Evolutionary conservation across 768 basidiomycete species (phyloP).

Genomic region (Leucocoprinus sp.): DNA sequence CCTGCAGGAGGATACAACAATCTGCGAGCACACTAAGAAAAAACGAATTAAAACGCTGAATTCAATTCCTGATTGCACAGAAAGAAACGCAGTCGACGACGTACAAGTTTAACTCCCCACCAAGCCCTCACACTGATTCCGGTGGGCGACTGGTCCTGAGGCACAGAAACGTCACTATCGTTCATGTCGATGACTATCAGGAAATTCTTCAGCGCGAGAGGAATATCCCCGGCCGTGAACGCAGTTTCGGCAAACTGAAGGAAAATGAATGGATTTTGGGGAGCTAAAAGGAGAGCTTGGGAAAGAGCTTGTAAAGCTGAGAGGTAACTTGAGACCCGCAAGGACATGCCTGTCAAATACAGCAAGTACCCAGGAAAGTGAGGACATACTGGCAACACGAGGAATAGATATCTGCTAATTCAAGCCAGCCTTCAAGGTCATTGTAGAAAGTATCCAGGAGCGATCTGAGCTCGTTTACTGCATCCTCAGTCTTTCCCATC

Average conservation of each 20-base stretch:
- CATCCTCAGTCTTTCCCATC: conserved; percentile 52
- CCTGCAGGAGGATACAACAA: conserved; percentile 33
- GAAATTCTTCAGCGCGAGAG: conserved; percentile 73
- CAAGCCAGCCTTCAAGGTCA: conserved; percentile 83
- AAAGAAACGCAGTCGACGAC: conserved; percentile 29
- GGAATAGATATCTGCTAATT: conserved; percentile 75
- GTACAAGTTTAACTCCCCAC: conserved; percentile 76
- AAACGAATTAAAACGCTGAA: not conserved
- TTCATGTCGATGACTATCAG: conserved; percentile 75
- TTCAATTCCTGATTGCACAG: not conserved
- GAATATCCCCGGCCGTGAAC: conserved; percentile 68
- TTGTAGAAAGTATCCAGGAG: conserved; percentile 85
- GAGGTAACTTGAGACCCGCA: conserved; percentile 45
- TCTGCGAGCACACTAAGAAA: conserved; percentile 48
- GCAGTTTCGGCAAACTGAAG: conserved; percentile 87
- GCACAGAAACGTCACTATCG: conserved; percentile 41
- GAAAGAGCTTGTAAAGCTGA: conserved; percentile 67
- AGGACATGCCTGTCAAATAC: not conserved
- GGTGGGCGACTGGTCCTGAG: conserved; percentile 32
- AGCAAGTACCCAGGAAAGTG: not conserved
- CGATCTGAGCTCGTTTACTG: conserved; percentile 61
- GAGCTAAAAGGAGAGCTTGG: conserved; percentile 73
- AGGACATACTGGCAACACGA: conserved; percentile 61
- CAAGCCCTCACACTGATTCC: conserved; percentile 68
- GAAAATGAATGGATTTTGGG: conserved; percentile 79